Evolutionary conservation across 371 early-diverging fungal genomes (phyloP).

Genomic region (Mortierella sp.): DNA sequence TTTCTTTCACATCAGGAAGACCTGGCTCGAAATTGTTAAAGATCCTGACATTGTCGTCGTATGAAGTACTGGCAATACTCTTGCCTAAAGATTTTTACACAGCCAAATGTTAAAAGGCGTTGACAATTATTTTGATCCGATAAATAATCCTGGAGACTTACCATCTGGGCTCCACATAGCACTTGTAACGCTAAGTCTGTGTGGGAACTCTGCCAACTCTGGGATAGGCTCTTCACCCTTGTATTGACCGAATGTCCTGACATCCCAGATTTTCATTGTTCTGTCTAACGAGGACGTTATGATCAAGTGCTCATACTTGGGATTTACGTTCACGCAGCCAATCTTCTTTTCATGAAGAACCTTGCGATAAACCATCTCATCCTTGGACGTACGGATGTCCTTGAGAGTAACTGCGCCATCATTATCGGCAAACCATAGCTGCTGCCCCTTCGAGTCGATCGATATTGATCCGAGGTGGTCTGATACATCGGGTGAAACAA

Average conservation of each 20-base stretch:
- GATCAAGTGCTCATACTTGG: constrained; percentile 69
- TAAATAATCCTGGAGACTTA: constrained; percentile 9
- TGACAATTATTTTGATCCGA: background rate
- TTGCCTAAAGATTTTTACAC: constrained; percentile 29
- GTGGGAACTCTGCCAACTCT: constrained; percentile 61
- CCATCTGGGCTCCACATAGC: constrained; percentile 82
- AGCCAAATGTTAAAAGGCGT: background rate
- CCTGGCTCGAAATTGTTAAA: constrained; percentile 60
- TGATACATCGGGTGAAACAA: constrained; percentile 39
- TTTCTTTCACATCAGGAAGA: constrained; percentile 44
- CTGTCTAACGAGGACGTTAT: constrained; percentile 78
- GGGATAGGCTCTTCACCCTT: constrained; percentile 39
- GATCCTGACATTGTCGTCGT: constrained; percentile 66
- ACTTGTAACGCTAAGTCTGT: constrained; percentile 74
- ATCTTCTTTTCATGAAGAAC: constrained; percentile 72
- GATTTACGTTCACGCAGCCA: constrained; percentile 78
- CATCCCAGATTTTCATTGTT: constrained; percentile 81
- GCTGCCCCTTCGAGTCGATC: constrained; percentile 59
- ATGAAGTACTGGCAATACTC: constrained; percentile 55
- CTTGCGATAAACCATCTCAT: constrained; percentile 38
- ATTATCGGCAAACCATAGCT: constrained; percentile 71
- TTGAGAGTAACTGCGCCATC: constrained; percentile 68
- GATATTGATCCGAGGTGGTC: constrained; percentile 63
- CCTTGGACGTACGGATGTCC: constrained; percentile 64
- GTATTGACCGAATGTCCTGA: constrained; percentile 62